phyloP scores from a whole-genome alignment of 805 yeast genomes.

The Kazachstania kunashirensis region DNA sequence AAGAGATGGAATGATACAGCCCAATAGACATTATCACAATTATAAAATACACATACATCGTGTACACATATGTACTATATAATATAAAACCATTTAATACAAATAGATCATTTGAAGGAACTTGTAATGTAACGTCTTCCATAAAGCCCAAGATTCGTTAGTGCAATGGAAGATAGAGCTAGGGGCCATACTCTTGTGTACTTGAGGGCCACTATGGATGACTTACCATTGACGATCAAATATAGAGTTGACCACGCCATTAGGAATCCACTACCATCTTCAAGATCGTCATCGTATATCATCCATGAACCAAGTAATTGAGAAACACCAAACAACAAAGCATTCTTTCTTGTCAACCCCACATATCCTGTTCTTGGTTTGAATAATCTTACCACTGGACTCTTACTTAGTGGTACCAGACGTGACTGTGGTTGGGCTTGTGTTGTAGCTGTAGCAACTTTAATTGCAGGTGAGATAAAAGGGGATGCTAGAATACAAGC shows the following conservation, averaged over 20 bases:
- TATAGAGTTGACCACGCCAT: slow-evolving; percentile 77
- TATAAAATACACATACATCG: neutral
- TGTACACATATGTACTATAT: neutral
- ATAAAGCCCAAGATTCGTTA: slow-evolving; percentile 53
- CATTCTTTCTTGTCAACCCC: slow-evolving; percentile 31
- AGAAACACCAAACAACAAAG: slow-evolving; percentile 51
- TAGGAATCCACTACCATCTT: slow-evolving; percentile 71
- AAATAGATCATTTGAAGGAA: slow-evolving; percentile 13
- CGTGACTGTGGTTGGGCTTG: neutral
- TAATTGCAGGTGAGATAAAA: slow-evolving; percentile 26
- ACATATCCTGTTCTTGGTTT: slow-evolving; percentile 8
- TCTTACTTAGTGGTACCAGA: neutral
- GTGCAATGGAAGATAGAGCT: slow-evolving; percentile 46
- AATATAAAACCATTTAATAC: neutral
- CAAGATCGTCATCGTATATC: slow-evolving; percentile 63
- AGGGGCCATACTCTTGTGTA: slow-evolving; percentile 57
- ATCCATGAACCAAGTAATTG: slow-evolving; percentile 63
- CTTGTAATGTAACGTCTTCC: slow-evolving; percentile 60
- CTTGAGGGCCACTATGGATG: slow-evolving; percentile 42
- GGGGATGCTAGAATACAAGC: slow-evolving; percentile 33
- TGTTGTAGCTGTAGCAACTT: neutral
- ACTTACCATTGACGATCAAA: slow-evolving; percentile 57
- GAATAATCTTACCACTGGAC: neutral
- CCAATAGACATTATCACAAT: no score
- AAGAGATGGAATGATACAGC: no score